Base-by-base conservation (phyloP, 106 monocot genomes). In the Chionographis japonica region DNA sequence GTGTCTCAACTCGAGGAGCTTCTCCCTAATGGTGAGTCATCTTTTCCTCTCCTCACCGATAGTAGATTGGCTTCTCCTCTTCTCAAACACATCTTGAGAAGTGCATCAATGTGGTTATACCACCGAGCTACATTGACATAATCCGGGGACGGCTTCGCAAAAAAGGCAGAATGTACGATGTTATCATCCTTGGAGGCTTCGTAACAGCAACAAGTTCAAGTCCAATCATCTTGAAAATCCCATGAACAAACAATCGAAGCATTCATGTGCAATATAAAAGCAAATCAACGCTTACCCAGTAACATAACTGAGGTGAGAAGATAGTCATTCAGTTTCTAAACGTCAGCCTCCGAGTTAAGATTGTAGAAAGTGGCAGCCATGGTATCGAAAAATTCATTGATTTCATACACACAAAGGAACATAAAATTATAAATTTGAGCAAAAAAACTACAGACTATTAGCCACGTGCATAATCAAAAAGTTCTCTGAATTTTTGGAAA, bases 101-200 rank as follows among this genome's bases (percentile, higher is more conserved):
- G 87, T 2, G 92, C 97, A 69, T 93, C 85, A 66, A 93, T 93
- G 83, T 98, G 98, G 40, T 56, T 85, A 62, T 90, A 98, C 92
- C 92, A 98, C 58, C 98, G 85, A 27, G 75, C 62, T 4, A 68
- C 81, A 85, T 98, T 93, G 17, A 81, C 70, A 75, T 87, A 88
- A 9, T 85, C 80, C 0, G 76, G 53, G 2, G 90, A 79, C 38
- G 92, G 89, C 35, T 73, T 17, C 0, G 81, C 54, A 4, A 73
- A 71, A 8, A 90, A 52, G 3, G 90, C 74, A 43, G 72, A 64
- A 65, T 85, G 62, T 7, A 93, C 90, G 74, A 83, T 55, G 68
- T 88, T 16, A 55, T 98, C 92, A 83, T 98, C 92, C 77, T 93
- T 98, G 11, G 98, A 93, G 42, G 98, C 92, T 81, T 92, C 90